phyloP scores from a whole-genome alignment of 345 rosid genomes.

The Firmiana major region DNA sequence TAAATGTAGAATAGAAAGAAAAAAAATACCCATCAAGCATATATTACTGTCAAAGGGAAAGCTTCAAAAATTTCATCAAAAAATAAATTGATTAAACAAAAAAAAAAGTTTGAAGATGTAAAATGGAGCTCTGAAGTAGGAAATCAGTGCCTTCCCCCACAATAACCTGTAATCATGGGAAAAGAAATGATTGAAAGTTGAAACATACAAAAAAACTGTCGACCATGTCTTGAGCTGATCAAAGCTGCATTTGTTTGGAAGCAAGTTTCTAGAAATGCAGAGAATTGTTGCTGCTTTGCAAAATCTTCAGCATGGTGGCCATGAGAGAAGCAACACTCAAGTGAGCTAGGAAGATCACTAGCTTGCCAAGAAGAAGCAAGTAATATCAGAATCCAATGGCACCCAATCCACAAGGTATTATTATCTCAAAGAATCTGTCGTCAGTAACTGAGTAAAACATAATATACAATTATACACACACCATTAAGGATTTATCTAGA shows the following conservation, averaged over 20 bases:
- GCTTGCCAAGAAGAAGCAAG: neutral
- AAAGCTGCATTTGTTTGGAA: neutral
- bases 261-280: neutral
- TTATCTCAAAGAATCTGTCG: neutral
- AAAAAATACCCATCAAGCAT: too few species aligned
- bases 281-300: neutral
- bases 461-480: too few species aligned
- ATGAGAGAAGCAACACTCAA: neutral
- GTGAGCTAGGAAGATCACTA: neutral
- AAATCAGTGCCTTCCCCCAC: neutral
- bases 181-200: neutral
- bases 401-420: neutral
- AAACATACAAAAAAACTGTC: neutral
- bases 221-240: neutral
- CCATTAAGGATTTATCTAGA: neutral
- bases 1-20: too few species aligned
- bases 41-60: too few species aligned
- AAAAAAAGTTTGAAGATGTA: neutral
- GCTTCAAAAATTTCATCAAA: neutral
- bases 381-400: neutral
- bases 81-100: neutral
- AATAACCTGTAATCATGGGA: neutral
- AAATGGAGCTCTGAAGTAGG: neutral
- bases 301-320: neutral
- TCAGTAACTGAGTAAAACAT: too few species aligned